A percentile compares a stretch with the other conserved stretches of the same genome.
Evolutionary conservation across 495 filamentous ascomycete genomes (phyloP).

Genomic region (Extremus antarcticus): DNA sequence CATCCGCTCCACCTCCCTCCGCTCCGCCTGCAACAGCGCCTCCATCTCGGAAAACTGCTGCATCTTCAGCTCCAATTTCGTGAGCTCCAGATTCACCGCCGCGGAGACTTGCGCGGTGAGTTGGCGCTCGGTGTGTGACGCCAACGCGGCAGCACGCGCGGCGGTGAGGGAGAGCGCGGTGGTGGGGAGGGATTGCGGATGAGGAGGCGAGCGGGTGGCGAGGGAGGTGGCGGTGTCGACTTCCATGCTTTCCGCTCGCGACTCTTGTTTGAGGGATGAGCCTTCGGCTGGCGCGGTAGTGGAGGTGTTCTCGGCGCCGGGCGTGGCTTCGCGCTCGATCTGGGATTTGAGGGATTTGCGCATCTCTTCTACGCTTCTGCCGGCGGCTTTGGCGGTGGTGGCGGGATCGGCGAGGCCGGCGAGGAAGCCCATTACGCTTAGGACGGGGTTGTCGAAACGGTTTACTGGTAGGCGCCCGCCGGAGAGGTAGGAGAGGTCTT

Average conservation of each 20-base stretch:
- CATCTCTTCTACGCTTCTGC: conserved; percentile 74
- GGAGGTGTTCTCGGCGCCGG: conserved; percentile 22
- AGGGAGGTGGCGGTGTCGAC: conserved; percentile 39
- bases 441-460: conserved; percentile 84
- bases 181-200: conserved; percentile 42
- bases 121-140: conserved; percentile 90
- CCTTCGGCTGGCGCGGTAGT: not conserved
- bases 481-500: conserved; percentile 50
- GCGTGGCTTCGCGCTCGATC: conserved; percentile 47
- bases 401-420: conserved; percentile 78
- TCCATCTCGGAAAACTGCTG: conserved; percentile 96
- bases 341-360: conserved; percentile 60
- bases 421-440: conserved; percentile 89
- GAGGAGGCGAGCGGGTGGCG: conserved; percentile 13
- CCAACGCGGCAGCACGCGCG: conserved; percentile 73
- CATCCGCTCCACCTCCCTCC: conserved; percentile 79
- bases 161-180: conserved; percentile 77
- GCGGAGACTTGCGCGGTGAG: conserved; percentile 85
- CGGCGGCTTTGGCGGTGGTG: conserved; percentile 79
- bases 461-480: conserved; percentile 72
- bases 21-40: conserved; percentile 76
- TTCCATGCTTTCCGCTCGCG: conserved; percentile 50
- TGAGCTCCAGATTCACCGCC: conserved; percentile 54
- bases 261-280: conserved; percentile 11
- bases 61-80: conserved; percentile 47